These are phyloP conservation scores for Aristolochia fimbriata DNA, from an alignment of 164 flowering plant genomes.

Conservation along the genomic window DNA sequence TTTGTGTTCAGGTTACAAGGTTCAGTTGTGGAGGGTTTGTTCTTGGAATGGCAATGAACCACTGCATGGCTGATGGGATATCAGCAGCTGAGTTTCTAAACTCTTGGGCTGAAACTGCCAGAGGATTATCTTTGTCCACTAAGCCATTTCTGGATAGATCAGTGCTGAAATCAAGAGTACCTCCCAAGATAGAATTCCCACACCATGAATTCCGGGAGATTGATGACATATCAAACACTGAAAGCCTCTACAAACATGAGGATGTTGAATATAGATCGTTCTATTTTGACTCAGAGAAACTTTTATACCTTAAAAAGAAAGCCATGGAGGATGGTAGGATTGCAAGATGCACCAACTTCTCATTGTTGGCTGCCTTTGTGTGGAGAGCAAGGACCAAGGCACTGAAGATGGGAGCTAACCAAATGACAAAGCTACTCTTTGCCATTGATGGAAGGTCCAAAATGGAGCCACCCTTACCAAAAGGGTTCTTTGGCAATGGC, in stretches of 20 bases:
- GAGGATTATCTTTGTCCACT: constrained; percentile 41
- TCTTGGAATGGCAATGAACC: constrained; percentile 72
- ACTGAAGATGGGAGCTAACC: constrained; percentile 53
- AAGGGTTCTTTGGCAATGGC: constrained; percentile 76
- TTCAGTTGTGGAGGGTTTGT: constrained; percentile 90
- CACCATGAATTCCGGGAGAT: constrained; percentile 80
- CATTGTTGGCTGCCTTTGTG: constrained; percentile 74
- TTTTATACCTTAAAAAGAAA: constrained; percentile 38
- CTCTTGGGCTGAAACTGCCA: constrained; percentile 73
- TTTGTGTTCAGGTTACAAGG: constrained; percentile 51
- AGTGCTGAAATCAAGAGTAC: constrained; percentile 45
- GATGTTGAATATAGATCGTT: constrained; percentile 50
- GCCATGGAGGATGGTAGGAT: constrained; percentile 50
- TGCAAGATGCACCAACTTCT: constrained; percentile 65
- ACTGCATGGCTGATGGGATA: constrained; percentile 73
- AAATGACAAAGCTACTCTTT: constrained; percentile 73
- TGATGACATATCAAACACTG: constrained; percentile 51
- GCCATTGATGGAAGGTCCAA: constrained; percentile 80
- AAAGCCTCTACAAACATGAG: constrained; percentile 44
- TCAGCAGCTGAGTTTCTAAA: constrained; percentile 88
- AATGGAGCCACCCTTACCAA: constrained; percentile 61
- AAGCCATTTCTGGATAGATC: constrained; percentile 59
- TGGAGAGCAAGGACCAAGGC: constrained; percentile 71
- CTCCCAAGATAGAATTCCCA: constrained; percentile 51
- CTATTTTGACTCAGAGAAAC: constrained; percentile 59